phyloP scores from a whole-genome alignment of 2,329 filamentous ascomycete species.

The Phyllachora maydis region DNA sequence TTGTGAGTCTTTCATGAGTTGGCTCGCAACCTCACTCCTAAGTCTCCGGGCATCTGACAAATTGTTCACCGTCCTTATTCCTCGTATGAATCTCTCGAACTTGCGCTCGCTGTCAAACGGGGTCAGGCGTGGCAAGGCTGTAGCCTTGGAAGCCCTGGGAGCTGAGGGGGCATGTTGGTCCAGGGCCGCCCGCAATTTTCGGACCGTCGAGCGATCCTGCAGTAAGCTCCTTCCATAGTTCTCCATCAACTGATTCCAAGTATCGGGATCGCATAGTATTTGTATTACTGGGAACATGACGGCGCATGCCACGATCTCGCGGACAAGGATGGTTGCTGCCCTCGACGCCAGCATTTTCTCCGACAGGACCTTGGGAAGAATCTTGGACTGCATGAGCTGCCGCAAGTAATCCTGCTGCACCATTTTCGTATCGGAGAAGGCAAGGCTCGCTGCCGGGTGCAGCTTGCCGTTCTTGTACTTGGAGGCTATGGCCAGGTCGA shows the following conservation, averaged over 20 bases:
- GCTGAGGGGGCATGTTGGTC: conserved; percentile 84
- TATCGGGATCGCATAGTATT: conserved; percentile 75
- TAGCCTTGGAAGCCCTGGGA: conserved; percentile 40
- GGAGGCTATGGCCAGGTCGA: conserved; percentile 85
- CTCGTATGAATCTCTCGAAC: conserved; percentile 85
- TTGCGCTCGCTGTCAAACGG: conserved; percentile 74
- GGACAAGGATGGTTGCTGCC: conserved; percentile 59
- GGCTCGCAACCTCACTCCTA: conserved; percentile 77
- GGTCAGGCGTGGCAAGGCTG: conserved; percentile 57
- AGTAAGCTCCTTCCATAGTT: conserved; percentile 69
- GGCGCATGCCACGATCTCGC: conserved; percentile 86
- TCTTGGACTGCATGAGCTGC: conserved; percentile 35
- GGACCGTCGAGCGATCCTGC: conserved; percentile 88
- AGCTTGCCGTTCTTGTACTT: conserved; percentile 81
- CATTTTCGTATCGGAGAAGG: conserved; percentile 65
- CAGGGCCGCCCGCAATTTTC: conserved; percentile 73
- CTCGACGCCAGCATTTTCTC: conserved; percentile 56
- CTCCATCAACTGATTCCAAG: conserved; percentile 93
- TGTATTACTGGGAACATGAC: conserved; percentile 67
- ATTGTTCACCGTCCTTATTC: conserved; percentile 74
- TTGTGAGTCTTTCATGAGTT: conserved; percentile 67
- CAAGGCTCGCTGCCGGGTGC: conserved; percentile 66
- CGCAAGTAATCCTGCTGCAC: conserved; percentile 81
- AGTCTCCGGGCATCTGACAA: conserved; percentile 84
- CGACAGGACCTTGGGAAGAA: conserved; percentile 55